Conservation (phyloP, 805 yeast species). For the Torulaspora delbrueckii region DNA sequence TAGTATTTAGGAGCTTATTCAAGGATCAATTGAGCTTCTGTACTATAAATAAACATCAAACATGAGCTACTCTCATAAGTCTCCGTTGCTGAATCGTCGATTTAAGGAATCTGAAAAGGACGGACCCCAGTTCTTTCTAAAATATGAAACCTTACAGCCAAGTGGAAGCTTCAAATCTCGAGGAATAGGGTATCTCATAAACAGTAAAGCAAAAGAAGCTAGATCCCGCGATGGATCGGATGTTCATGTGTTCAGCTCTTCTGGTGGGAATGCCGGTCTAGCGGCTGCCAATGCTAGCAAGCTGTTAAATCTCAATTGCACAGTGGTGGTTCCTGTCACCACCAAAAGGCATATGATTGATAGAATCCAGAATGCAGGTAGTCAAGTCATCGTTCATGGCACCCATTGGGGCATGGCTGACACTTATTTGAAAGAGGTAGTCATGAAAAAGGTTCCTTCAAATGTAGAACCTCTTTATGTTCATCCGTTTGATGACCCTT, state of each 20-base stretch:
- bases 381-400: conserved; percentile 45
- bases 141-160: conserved; percentile 49
- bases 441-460: conserved; percentile 20
- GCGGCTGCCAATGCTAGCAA: conserved; percentile 39
- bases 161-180: conserved; percentile 52
- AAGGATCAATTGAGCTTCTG: too few relatives aligned
- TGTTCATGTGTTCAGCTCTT: conserved; percentile 42
- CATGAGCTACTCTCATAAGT: conserved; percentile 11
- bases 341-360: conserved; percentile 43
- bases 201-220: conserved; percentile 25
- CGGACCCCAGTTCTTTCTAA: conserved; percentile 37
- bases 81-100: conserved; percentile 12
- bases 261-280: conserved; percentile 54
- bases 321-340: conserved; percentile 53
- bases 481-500: conserved; percentile 49
- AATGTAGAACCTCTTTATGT: conserved; percentile 40
- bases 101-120: conserved; percentile 1
- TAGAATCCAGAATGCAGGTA: conserved; percentile 44
- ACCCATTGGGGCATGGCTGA: conserved; percentile 48
- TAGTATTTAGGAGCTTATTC: too few relatives aligned
- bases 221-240: conserved; percentile 25
- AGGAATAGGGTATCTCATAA: conserved; percentile 46
- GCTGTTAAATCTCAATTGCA: conserved; percentile 39
- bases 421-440: conserved; percentile 33
- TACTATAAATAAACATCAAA: not conserved